A percentile compares a stretch with the other conserved stretches of the same genome.
Conservation (phyloP, 2,329 filamentous ascomycete species). For the Fusarium armeniacum region DNA sequence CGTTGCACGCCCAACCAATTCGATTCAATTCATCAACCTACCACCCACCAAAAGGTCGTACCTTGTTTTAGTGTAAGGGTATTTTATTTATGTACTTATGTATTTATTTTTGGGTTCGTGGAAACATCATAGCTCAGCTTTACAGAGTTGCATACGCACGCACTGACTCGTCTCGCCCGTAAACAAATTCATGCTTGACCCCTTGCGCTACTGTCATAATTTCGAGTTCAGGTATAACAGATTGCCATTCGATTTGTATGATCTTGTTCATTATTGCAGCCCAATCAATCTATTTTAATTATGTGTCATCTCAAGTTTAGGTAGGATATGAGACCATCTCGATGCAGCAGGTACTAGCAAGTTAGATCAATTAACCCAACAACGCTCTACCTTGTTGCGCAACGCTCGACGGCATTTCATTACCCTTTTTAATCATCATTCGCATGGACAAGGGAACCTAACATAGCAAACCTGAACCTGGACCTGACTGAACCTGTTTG, state of each 20-base stretch:
- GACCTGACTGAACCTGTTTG: slow-evolving; percentile 4
- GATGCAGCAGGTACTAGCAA: not conserved
- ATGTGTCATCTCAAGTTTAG: slow-evolving; percentile 1
- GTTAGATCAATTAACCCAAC: slow-evolving; percentile 24
- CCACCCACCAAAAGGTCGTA: slow-evolving; percentile 8
- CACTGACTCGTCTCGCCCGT: slow-evolving; percentile 28
- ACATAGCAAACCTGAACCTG: not conserved
- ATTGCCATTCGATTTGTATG: not conserved
- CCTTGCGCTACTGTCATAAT: slow-evolving; percentile 28
- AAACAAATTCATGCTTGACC: slow-evolving; percentile 9
- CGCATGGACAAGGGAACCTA: slow-evolving; percentile 4
- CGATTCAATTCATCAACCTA: not conserved
- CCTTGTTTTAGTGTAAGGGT: slow-evolving; percentile 13
- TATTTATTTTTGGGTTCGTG: not conserved
- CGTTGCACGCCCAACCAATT: slow-evolving; percentile 7
- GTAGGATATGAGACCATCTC: not conserved
- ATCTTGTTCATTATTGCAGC: not conserved
- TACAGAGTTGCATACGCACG: not conserved
- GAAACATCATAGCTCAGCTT: slow-evolving; percentile 9
- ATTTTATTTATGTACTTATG: not conserved
- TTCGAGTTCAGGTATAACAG: slow-evolving; percentile 29
- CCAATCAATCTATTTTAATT: slow-evolving; percentile 11
- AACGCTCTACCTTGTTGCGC: slow-evolving; percentile 24
- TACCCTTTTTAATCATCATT: slow-evolving; percentile 4
- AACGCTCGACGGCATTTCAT: not conserved